phyloP scores from a whole-genome alignment of 2,329 filamentous ascomycete species.

The Penicillium sp. region DNA sequence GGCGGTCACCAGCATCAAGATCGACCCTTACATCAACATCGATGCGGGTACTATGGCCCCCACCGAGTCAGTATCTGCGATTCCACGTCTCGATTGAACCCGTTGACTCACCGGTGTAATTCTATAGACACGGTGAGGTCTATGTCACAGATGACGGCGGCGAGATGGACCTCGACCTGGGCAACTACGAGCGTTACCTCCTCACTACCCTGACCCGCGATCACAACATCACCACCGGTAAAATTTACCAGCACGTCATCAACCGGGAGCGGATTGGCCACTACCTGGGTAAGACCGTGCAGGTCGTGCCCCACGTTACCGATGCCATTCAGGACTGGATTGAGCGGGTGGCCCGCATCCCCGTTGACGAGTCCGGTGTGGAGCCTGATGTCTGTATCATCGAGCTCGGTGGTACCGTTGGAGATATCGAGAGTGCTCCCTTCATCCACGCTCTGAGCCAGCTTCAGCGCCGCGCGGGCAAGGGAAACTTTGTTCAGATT shows the following conservation, averaged over 20 bases:
- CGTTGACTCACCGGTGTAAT: background rate
- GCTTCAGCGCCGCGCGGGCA: constrained; percentile 69
- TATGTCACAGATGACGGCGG: constrained; percentile 85
- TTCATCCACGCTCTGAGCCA: constrained; percentile 87
- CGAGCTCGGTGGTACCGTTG: constrained; percentile 53
- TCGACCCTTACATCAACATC: constrained; percentile 72
- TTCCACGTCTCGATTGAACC: background rate
- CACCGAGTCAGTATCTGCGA: constrained; percentile 21
- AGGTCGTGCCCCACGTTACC: constrained; percentile 90
- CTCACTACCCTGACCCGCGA: constrained; percentile 78
- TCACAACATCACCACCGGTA: constrained; percentile 96
- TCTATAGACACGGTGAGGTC: constrained; percentile 74
- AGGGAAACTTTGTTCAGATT: constrained; percentile 82
- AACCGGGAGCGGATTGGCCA: constrained; percentile 70
- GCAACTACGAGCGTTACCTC: constrained; percentile 80
- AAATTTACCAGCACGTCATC: constrained; percentile 90
- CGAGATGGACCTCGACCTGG: constrained; percentile 72
- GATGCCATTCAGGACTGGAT: constrained; percentile 93
- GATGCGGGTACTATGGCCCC: constrained; percentile 68
- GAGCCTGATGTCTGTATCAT: constrained; percentile 92
- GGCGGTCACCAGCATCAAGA: constrained; percentile 34
- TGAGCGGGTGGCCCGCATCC: constrained; percentile 77
- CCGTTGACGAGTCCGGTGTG: constrained; percentile 80
- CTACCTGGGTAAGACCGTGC: constrained; percentile 85
- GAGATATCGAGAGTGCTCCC: constrained; percentile 83